These are phyloP conservation scores for Suillus subalutaceus DNA, from an alignment of 768 basidiomycete genomes.

Conservation along the genomic window DNA sequence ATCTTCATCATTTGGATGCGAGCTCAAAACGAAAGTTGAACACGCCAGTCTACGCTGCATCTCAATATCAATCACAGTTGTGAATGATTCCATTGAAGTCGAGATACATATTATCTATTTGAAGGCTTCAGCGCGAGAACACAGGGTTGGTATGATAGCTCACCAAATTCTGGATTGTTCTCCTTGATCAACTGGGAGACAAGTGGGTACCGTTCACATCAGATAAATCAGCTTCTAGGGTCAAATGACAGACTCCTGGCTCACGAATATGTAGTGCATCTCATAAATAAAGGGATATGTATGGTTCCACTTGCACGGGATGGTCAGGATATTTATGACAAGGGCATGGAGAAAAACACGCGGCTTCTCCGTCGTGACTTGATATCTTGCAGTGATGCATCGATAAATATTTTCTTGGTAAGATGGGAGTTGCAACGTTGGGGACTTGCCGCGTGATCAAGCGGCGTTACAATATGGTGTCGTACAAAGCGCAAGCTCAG, in stretches of 20 bases:
- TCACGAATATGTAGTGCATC: slow-evolving; percentile 62
- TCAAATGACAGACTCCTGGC: slow-evolving; percentile 27
- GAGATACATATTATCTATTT: slow-evolving; percentile 83
- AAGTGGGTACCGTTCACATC: slow-evolving; percentile 93
- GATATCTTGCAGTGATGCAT: too few species aligned
- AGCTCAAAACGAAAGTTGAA: slow-evolving; percentile 47
- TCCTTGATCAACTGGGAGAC: slow-evolving; percentile 98
- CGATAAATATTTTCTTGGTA: too few species aligned
- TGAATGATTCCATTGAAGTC: slow-evolving; percentile 96
- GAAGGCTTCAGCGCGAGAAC: slow-evolving; percentile 18
- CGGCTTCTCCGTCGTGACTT: too few species aligned
- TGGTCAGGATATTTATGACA: too few species aligned
- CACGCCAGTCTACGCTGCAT: neutral
- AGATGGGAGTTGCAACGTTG: too few species aligned
- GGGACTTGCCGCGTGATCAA: too few species aligned
- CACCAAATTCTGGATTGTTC: slow-evolving; percentile 97
- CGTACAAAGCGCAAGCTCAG: too few species aligned
- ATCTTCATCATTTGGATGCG: slow-evolving; percentile 96
- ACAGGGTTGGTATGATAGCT: slow-evolving; percentile 19
- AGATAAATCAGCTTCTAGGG: slow-evolving; percentile 17
- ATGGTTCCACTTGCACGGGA: too few species aligned
- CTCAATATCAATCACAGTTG: slow-evolving; percentile 50
- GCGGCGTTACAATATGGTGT: too few species aligned
- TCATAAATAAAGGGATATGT: too few species aligned
- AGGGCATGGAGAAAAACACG: too few species aligned